These are phyloP conservation scores for Prunus persica DNA, from an alignment of 306 rosid species.

Conservation along the genomic window Prunus_persica_NCBIv2 NC_034016.1:21481501-21482000, in stretches of 20 bases:
- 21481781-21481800: background rate
- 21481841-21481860: slow-evolving; percentile 71
- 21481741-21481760: slow-evolving; percentile 46
- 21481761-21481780: slow-evolving; percentile 10
- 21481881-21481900: slow-evolving; percentile 67
- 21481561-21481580: slow-evolving; percentile 57
- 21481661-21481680: slow-evolving; percentile 59
- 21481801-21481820: slow-evolving; percentile 36
- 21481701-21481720: slow-evolving; percentile 75
- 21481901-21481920: background rate
- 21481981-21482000: background rate
- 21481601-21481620: background rate
- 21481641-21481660: background rate
- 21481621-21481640: background rate
- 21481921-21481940: background rate
- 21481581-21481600: slow-evolving; percentile 73
- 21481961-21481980: background rate
- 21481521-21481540: slow-evolving; percentile 59
- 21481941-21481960: background rate
- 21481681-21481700: slow-evolving; percentile 98
- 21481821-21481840: slow-evolving; percentile 77
- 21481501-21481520: slow-evolving; percentile 93
- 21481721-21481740: slow-evolving; percentile 68
- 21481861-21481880: slow-evolving; percentile 66
- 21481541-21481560: slow-evolving; percentile 68